Conservation (phyloP, 2,329 filamentous ascomycete species). For the Thyridium curvatum region DNA sequence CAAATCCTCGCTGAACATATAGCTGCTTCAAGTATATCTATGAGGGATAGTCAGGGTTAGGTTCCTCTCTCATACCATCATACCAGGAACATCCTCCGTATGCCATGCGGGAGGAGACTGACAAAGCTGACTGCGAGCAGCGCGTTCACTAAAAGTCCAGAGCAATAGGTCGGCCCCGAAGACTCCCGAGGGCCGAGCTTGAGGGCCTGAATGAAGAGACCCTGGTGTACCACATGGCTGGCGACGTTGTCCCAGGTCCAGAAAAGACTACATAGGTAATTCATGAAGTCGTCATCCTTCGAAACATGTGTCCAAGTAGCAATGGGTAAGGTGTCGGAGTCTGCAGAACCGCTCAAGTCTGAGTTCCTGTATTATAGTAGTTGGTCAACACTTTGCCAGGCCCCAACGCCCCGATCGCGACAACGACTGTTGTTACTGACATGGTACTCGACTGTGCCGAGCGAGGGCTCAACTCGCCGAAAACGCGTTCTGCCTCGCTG, state of each 20-base stretch:
- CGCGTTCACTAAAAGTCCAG: conserved; percentile 14
- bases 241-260: conserved; percentile 16
- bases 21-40: too few species aligned
- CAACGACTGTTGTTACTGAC: too few species aligned
- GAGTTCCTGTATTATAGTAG: not conserved
- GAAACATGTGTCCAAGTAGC: conserved; percentile 13
- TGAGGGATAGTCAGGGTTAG: too few species aligned
- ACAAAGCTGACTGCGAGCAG: conserved; percentile 14
- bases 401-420: too few species aligned
- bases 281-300: conserved; percentile 9
- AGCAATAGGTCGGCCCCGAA: conserved; percentile 11
- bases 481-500: too few species aligned
- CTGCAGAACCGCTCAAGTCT: not conserved
- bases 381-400: too few species aligned
- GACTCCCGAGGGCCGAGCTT: not conserved
- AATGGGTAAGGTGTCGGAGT: conserved; percentile 7
- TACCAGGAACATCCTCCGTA: too few species aligned
- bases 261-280: conserved; percentile 11
- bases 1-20: too few species aligned
- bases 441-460: too few species aligned
- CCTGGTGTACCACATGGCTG: conserved; percentile 8
- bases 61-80: too few species aligned
- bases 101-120: conserved; percentile 1
- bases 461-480: too few species aligned
- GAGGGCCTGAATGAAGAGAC: conserved; percentile 9